Base-by-base conservation (phyloP, 441 rosid genomes). In the Adansonia gregorii region DNA sequence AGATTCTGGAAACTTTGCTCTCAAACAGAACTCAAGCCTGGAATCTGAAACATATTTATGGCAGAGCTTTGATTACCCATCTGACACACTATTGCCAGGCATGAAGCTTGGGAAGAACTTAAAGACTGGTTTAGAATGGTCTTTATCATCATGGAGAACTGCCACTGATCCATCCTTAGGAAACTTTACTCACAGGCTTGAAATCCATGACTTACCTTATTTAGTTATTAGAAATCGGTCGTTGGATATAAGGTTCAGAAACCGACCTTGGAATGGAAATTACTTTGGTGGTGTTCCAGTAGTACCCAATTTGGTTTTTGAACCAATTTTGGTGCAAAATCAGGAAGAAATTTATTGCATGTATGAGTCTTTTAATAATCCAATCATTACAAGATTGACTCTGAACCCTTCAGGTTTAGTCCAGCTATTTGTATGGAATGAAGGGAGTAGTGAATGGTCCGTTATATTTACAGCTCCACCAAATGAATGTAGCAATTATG, bases 101-200 rank as follows among this genome's bases (percentile, higher is more conserved):
- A 43, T 20, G 54, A 67, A 48, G 72, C 4, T 45, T 0, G 72
- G 72, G 20, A 20, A 17, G 49, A 48, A 7, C 72, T 17, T 67
- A 22, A 67, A 67, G 15, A 19, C 22, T 2, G 72, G 27, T 5
- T 8, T 12, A 17, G 72, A 67, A 19, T 14, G 54, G 2, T 67
- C 2, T 48, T 41, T 67, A 45, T 15, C 72, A 20, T 67, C 72
- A 15, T 67, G 72, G 73, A 49, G 6, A 69, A 69, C 43, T 69
- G n/a, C 59, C 9, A 11, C 12, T 14, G 43, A 69, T 69, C 73
- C 59, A 2, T 69, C 73, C 3, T 15, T 39, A 2, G 58, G 59
- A 46, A 24, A 22, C 73, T 69, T 69, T 24, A 24, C 56, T 5
- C 4, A 20, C 39, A 69, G 59, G 6, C 39, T 22, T 24, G 41